These are phyloP conservation scores for Syzygium grande DNA, from an alignment of 345 rosid genomes.

Conservation along the genomic window DNA sequence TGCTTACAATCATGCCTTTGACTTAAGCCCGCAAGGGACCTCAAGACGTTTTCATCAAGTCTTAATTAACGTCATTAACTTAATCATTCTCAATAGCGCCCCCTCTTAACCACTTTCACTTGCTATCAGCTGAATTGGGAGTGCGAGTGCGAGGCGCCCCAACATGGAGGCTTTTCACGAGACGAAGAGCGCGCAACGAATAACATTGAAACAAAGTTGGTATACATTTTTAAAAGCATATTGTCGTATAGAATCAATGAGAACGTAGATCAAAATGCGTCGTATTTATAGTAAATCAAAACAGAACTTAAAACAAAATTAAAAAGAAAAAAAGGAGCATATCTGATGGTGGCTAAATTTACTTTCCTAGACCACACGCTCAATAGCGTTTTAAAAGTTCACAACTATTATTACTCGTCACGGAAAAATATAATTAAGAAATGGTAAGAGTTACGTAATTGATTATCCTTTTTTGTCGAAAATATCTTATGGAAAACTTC, in stretches of 20 bases:
- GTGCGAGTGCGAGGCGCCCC: too few relatives aligned
- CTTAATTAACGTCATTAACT: background rate
- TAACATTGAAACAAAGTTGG: background rate
- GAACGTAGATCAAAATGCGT: background rate
- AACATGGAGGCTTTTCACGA: background rate
- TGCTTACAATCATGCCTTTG: background rate
- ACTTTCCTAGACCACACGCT: background rate
- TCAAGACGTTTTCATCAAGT: background rate
- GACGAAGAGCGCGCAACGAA: background rate
- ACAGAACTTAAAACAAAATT: background rate
- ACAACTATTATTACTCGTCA: background rate
- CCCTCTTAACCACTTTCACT: background rate
- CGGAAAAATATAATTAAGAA: background rate
- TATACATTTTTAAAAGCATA: background rate
- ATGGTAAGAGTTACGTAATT: background rate
- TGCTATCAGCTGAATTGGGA: background rate
- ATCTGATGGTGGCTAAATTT: background rate
- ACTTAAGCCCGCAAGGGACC: background rate
- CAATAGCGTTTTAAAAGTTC: background rate
- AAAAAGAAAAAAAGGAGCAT: too few relatives aligned
- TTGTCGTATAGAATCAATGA: background rate
- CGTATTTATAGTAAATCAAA: background rate
- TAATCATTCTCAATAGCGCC: background rate
- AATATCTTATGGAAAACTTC: background rate
- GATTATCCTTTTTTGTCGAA: background rate